Evolutionary conservation across 352 stramenopile species (phyloP).

Genomic region (Globisporangium cystogenes): DNA sequence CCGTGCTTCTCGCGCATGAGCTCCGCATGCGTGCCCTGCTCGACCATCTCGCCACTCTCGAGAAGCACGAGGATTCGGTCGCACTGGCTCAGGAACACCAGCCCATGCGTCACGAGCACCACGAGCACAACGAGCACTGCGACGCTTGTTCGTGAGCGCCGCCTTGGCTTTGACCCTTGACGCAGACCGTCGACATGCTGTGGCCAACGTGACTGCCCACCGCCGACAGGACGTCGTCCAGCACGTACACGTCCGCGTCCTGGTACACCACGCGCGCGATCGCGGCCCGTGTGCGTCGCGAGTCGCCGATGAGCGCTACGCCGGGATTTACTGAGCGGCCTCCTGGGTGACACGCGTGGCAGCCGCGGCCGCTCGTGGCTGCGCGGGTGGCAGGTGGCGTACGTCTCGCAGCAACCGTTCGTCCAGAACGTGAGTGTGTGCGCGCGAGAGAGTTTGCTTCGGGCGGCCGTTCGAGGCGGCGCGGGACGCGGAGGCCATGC

Average conservation of each 20-base stretch:
- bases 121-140: no score
- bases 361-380: constrained; percentile 17
- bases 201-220: constrained; percentile 96
- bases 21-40: constrained; percentile 74
- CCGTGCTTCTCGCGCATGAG: constrained; percentile 72
- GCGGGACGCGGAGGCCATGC: constrained; percentile 37
- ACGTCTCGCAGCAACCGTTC: constrained; percentile 51
- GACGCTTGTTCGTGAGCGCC: constrained; percentile 69
- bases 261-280: constrained; percentile 94
- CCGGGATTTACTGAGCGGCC: constrained; percentile 35
- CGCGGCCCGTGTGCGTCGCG: constrained; percentile 91
- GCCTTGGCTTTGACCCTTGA: no score
- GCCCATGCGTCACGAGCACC: constrained; percentile 90
- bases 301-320: no score
- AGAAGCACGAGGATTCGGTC: constrained; percentile 56
- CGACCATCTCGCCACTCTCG: constrained; percentile 56
- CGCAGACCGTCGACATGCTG: constrained; percentile 94
- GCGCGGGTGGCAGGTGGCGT: constrained; percentile 42
- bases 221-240: constrained; percentile 95
- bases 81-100: constrained; percentile 78
- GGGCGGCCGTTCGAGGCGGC: constrained; percentile 27
- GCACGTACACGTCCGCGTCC: constrained; percentile 92
- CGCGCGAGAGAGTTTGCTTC: constrained; percentile 45
- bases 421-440: constrained; percentile 48
- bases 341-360: constrained; percentile 35